A percentile compares a stretch with the other conserved stretches of the same genome.
These are phyloP conservation scores for Diaporthe nobilis DNA, from an alignment of 2,329 filamentous ascomycete genomes.

Conservation along the genomic window DNA sequence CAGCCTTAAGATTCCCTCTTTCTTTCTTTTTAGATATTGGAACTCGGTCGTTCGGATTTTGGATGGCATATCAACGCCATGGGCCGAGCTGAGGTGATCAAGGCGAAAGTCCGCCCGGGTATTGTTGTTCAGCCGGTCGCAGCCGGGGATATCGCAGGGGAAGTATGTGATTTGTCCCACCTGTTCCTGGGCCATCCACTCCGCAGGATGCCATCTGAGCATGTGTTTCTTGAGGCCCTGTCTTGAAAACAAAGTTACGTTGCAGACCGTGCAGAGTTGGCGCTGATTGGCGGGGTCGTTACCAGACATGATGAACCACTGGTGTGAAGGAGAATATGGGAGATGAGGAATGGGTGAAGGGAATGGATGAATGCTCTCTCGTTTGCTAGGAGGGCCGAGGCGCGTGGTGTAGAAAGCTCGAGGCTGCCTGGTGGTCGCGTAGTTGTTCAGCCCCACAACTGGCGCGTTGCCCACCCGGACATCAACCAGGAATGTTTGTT, in stretches of 20 bases:
- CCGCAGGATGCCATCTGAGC: rapidly evolving
- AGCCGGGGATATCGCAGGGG: background rate
- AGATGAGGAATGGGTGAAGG: background rate
- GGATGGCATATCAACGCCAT: too few species aligned
- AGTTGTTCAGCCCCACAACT: background rate
- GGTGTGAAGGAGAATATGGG: background rate
- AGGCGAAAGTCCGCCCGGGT: too few species aligned
- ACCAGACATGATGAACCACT: background rate
- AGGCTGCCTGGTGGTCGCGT: background rate
- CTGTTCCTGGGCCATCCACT: background rate
- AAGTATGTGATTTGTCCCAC: too few species aligned
- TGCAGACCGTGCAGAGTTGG: background rate
- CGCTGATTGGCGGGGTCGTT: background rate
- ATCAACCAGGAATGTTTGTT: background rate
- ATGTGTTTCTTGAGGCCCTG: background rate
- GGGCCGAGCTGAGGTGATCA: too few species aligned
- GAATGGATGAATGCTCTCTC: background rate
- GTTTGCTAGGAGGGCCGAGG: background rate
- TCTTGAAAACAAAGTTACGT: rapidly evolving
- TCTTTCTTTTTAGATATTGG: background rate
- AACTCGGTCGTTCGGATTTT: too few species aligned
- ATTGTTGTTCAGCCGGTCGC: background rate
- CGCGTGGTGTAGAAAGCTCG: background rate
- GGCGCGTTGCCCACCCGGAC: too few species aligned
- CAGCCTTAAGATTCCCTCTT: background rate